Conservation (phyloP, 169 alveolate genomes). For the Cryptosporidium muris region DNA sequence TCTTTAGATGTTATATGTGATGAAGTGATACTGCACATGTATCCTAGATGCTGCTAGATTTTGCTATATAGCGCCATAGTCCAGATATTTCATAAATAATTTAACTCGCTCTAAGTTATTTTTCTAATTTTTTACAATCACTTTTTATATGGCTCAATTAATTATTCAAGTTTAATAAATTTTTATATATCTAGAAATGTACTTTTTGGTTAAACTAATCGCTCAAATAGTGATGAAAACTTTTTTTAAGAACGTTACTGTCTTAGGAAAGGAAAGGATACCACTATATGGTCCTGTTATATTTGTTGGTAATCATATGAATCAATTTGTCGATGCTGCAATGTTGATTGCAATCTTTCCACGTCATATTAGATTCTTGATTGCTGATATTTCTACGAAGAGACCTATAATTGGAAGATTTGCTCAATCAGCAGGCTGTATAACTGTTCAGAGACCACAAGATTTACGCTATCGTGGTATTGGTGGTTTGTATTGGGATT, state of each 20-base stretch:
- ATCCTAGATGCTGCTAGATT: too few relatives aligned
- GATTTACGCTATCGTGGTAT: constrained; percentile 85
- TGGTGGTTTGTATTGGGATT: constrained; percentile 82
- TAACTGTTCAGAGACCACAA: constrained; percentile 87
- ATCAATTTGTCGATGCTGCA: constrained; percentile 88
- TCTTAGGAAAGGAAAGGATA: constrained; percentile 86
- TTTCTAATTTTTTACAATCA: too few relatives aligned
- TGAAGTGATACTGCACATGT: too few relatives aligned
- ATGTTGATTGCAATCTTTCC: constrained; percentile 86
- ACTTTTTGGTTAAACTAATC: constrained; percentile 55
- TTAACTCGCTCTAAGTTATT: too few relatives aligned
- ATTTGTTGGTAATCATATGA: constrained; percentile 91
- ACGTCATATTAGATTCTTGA: constrained; percentile 85
- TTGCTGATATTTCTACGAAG: constrained; percentile 83
- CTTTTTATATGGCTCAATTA: background rate
- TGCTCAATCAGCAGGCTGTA: constrained; percentile 88
- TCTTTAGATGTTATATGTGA: constrained; percentile 11
- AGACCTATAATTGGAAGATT: constrained; percentile 85
- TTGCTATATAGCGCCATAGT: too few relatives aligned
- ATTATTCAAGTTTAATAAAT: background rate
- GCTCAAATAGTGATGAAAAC: constrained; percentile 71
- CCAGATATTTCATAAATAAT: too few relatives aligned
- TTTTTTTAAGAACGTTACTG: constrained; percentile 83
- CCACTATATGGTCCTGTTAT: constrained; percentile 82
- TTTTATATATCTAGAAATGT: constrained; percentile 6